These are phyloP conservation scores for Phytophthora lateralis DNA, from an alignment of 352 stramenopile species.

Conservation along the genomic window DNA sequence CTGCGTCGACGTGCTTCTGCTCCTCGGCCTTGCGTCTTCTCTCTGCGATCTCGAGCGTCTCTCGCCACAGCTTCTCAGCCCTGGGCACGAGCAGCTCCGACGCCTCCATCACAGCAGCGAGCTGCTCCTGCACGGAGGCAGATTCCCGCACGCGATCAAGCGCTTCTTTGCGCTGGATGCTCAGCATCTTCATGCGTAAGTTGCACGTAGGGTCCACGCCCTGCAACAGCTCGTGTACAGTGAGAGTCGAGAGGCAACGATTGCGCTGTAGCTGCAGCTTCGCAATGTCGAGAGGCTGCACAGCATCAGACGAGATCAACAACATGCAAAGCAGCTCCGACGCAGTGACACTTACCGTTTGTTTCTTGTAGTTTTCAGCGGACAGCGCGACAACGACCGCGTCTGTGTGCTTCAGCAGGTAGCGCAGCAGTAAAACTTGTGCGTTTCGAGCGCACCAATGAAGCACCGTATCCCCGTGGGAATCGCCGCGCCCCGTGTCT, in stretches of 20 bases:
- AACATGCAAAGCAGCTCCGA: background rate
- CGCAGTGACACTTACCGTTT: slow-evolving; percentile 42
- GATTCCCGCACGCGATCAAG: slow-evolving; percentile 18
- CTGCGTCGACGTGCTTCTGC: slow-evolving; percentile 32
- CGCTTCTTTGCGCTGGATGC: slow-evolving; percentile 46
- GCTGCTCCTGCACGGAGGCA: slow-evolving; percentile 31
- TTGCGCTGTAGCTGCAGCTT: slow-evolving; percentile 43
- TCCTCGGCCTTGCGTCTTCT: slow-evolving; percentile 42
- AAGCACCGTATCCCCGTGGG: slow-evolving; percentile 66
- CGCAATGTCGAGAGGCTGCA: slow-evolving; percentile 60
- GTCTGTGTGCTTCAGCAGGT: slow-evolving; percentile 63
- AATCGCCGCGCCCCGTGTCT: slow-evolving; percentile 50
- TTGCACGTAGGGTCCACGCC: slow-evolving; percentile 59
- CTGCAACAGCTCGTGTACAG: slow-evolving; percentile 44
- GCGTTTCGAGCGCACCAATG: slow-evolving; percentile 74
- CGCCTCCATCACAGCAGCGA: slow-evolving; percentile 35
- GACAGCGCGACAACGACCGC: slow-evolving; percentile 50
- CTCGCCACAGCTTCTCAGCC: slow-evolving; percentile 41
- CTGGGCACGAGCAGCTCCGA: slow-evolving; percentile 33
- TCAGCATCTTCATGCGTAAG: slow-evolving; percentile 65
- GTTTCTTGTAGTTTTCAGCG: slow-evolving; percentile 58
- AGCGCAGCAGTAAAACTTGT: slow-evolving; percentile 55
- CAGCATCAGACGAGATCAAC: background rate
- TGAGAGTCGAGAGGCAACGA: slow-evolving; percentile 35
- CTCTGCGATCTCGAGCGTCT: slow-evolving; percentile 45